A percentile compares a stretch with the other conserved stretches of the same genome.
Evolutionary conservation across 192 early-diverging fungal species (phyloP).

Genomic region (Umbelopsis vinacea): DNA sequence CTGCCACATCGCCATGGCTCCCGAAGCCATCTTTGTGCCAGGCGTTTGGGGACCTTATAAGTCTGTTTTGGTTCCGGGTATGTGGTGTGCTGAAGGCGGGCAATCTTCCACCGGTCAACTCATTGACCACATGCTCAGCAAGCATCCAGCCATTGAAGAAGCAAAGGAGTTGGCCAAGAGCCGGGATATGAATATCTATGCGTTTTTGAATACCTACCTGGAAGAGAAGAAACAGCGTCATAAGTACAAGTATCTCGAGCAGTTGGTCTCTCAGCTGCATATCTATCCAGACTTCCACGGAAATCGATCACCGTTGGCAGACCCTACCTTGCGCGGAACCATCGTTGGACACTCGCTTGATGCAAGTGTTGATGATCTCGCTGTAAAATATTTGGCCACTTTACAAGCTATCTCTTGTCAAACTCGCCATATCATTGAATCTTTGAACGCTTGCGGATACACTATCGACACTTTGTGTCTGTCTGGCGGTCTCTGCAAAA

Average conservation of each 20-base stretch:
- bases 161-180: constrained; percentile 33
- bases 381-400: constrained; percentile 58
- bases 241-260: constrained; percentile 28
- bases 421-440: constrained; percentile 66
- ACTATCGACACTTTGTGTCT: constrained; percentile 61
- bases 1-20: constrained; percentile 67
- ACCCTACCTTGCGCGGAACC: constrained; percentile 63
- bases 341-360: constrained; percentile 61
- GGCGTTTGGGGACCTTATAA: constrained; percentile 69
- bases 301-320: constrained; percentile 72
- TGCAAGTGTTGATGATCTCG: constrained; percentile 51
- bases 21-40: constrained; percentile 56
- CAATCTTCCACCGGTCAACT: constrained; percentile 74
- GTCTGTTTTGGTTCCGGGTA: constrained; percentile 57
- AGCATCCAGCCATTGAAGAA: constrained; percentile 57
- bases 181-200: constrained; percentile 45
- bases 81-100: constrained; percentile 70
- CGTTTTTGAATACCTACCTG: constrained; percentile 55
- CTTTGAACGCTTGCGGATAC: constrained; percentile 51
- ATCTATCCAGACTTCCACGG: constrained; percentile 81
- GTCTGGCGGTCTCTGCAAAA: constrained; percentile 70
- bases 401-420: constrained; percentile 66
- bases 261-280: constrained; percentile 56
- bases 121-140: constrained; percentile 62
- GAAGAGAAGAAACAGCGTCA: constrained; percentile 30